These are phyloP conservation scores for Podospora fimiseda DNA, from an alignment of 495 filamentous ascomycete genomes.

Conservation along the genomic window DNA sequence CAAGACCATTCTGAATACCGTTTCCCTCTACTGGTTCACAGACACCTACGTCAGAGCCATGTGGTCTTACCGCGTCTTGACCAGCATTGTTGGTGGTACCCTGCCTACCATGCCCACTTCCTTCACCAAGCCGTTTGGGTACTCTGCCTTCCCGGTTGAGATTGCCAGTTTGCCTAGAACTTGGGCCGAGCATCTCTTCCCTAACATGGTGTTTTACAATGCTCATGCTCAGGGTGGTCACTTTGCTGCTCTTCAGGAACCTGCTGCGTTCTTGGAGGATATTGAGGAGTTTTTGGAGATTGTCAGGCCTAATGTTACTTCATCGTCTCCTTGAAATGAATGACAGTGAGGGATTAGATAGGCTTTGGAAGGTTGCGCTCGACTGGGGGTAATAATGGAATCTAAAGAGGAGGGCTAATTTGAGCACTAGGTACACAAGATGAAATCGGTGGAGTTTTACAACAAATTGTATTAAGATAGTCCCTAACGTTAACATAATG, in stretches of 20 bases:
- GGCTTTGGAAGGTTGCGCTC: no score
- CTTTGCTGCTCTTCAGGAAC: constrained; percentile 56
- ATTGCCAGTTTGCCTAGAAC: constrained; percentile 41
- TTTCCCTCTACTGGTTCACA: constrained; percentile 63
- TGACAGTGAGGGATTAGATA: no score
- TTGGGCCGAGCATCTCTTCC: constrained; percentile 43
- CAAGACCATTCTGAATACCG: constrained; percentile 50
- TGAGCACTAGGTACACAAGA: no score
- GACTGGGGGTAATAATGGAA: no score
- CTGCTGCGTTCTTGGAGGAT: constrained; percentile 48
- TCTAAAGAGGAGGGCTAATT: no score
- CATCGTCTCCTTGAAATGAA: no score
- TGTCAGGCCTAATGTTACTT: constrained; percentile 8
- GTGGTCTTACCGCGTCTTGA: constrained; percentile 42
- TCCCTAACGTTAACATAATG: no score
- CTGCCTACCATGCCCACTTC: constrained; percentile 4
- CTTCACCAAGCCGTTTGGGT: constrained; percentile 50
- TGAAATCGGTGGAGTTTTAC: no score
- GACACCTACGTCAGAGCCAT: constrained; percentile 51
- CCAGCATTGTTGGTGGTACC: constrained; percentile 22
- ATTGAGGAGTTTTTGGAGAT: constrained; percentile 44
- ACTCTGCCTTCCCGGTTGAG: constrained; percentile 51
- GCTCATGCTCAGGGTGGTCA: constrained; percentile 52
- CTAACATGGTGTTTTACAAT: constrained; percentile 20
- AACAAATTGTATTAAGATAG: no score